Base-by-base conservation (phyloP, 306 rosid species). In the Vigna nakashimae region DNA sequence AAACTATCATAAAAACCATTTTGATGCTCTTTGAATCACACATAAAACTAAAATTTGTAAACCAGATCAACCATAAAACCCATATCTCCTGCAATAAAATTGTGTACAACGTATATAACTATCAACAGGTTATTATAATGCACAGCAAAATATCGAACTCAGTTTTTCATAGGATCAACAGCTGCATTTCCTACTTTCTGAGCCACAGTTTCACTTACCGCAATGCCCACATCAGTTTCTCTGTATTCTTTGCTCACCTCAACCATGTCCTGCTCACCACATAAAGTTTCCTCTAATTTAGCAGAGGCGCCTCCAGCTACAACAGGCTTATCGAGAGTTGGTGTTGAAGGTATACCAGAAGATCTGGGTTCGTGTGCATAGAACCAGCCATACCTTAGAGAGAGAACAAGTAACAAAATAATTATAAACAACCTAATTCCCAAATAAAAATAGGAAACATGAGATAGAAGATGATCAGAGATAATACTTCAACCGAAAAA, bases 311-410 rank as follows among this genome's bases (percentile, higher is more conserved):
- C 79, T 69, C 84, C 79, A 53, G 76, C 80, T 18, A 68, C 81
- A 69, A 68, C 71, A 57, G 60, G 76, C 43, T 60, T 64, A 45
- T 12, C 9, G 50, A 87, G 77, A 80, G 65, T 56, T n/a, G 85
- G 67, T 34, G 78, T 56, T 18, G 82, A 72, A 74, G 79, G 82
- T 76, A 79, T 80, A 59, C 66, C 75, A 26, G 49, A 49, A 48
- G 76, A 16, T 59, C 72, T 51, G 49, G 76, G 75, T 40, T 86
- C 87, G 15, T 73, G 58, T 63, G 15, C 67, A 65, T 73, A 79
- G 80, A 88, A 85, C 98, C 98, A 95, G 60, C 97, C 98, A 79
- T 91, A 95, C 93, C 98, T 95, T 72, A 10, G 74, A 55, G 78
- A 20, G 71, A 80, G 43, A 82, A 60, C 32, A 40, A 78, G 81